Evolutionary conservation across 495 filamentous ascomycete genomes (phyloP), one percentile per base, ranked within the genome.

Genomic region (Penicillium tannophilum): DNA sequence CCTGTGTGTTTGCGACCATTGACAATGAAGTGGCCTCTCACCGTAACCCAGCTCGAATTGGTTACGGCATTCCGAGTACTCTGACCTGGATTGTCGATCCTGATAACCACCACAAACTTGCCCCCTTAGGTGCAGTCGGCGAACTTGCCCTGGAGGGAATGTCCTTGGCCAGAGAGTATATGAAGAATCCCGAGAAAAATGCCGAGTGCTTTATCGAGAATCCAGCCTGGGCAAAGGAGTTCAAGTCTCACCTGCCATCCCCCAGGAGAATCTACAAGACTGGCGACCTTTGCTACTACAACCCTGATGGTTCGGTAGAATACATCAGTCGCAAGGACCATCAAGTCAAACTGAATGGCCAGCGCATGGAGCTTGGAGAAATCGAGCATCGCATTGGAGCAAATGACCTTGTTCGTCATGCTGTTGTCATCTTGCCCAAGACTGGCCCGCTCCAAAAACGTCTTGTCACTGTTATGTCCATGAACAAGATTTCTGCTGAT

Each of bases 281-380:
- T 16, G 80, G 81, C 16, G 79, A 83, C 61, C 72, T 85, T 16
- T 81, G 75, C 17, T 75, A 74, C 36, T 86, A 85, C 65, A 79
- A 79, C 52, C 65, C 73, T 3, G 79, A 85, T 59, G 83, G 84
- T 2, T 76, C 75, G 1, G 68, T 87, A 23, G 64, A 70, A 31
- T 81, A 74, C 57, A 67, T 89, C 14, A 85, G 86, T 31, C 80
- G 87, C 6, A 84, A 85, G 53, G 87, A 90, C 54, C 78, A 84
- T 50, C 86, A 88, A 62, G 83, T 88, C 24, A 90, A 90, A 63
- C 66, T 90, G 0, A 79, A 83, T n/a, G 87, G 87, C 6, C 86
- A 88, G 58, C 77, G 87, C 14, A 84, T 90, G 66, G 87, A 90
- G 61, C 72, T 89, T 7, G 82, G 79, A 17, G 77, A 80, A 46